Conservation (phyloP, 192 early-diverging fungal species). For the Coemansia sp. region DNA sequence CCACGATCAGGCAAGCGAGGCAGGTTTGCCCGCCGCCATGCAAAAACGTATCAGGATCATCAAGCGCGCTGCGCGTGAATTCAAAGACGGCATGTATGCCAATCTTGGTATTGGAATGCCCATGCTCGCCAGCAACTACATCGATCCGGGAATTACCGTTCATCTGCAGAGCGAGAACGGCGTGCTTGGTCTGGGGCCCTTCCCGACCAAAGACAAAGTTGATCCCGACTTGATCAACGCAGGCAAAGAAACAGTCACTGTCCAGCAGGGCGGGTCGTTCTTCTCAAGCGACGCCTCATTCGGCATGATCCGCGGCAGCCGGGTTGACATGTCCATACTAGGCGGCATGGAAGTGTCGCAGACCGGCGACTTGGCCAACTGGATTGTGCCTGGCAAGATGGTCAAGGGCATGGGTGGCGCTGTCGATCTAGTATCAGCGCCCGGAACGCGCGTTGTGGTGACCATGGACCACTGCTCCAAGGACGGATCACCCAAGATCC, state of each 20-base stretch:
- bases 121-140: constrained; percentile 69
- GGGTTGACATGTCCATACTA: constrained; percentile 66
- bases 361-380: constrained; percentile 71
- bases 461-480: constrained; percentile 61
- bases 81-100: constrained; percentile 66
- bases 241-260: constrained; percentile 58
- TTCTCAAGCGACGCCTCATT: constrained; percentile 70
- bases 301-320: constrained; percentile 70
- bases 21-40: constrained; percentile 27
- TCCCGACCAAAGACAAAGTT: constrained; percentile 59
- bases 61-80: constrained; percentile 67
- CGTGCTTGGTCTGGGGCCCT: constrained; percentile 69
- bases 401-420: constrained; percentile 80
- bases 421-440: constrained; percentile 71
- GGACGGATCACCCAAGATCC: constrained; percentile 66
- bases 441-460: constrained; percentile 63
- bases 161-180: constrained; percentile 74
- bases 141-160: constrained; percentile 60
- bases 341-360: constrained; percentile 60
- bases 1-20: neutral
- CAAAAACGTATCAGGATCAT: constrained; percentile 60
- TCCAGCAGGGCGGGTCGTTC: constrained; percentile 59
- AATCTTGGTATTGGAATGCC: constrained; percentile 75
- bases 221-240: constrained; percentile 75
- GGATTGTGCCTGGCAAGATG: constrained; percentile 79